These are phyloP conservation scores for Trichosporon asahii DNA, from an alignment of 1,284 basidiomycete genomes.

Conservation along the genomic window DNA sequence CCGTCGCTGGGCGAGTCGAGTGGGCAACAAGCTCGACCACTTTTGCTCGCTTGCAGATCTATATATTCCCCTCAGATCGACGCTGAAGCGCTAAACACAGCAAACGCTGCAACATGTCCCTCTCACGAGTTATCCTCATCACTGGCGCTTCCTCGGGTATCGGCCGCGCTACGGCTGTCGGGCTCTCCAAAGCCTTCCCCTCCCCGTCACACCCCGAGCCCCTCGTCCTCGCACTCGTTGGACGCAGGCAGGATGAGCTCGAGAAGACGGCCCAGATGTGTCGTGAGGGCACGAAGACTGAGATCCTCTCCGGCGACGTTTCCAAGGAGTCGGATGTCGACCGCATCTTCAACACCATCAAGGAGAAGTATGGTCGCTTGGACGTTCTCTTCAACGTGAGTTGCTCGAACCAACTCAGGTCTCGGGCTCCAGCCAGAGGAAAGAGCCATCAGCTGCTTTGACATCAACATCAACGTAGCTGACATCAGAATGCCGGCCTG, in stretches of 20 bases:
- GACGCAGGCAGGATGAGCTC: constrained; percentile 60
- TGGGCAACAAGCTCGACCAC: background rate
- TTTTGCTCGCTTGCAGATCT: background rate
- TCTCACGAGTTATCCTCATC: constrained; percentile 42
- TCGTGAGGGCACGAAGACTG: constrained; percentile 50
- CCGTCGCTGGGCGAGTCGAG: background rate
- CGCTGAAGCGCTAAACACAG: background rate
- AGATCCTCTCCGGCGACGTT: constrained; percentile 60
- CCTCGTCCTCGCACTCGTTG: constrained; percentile 59
- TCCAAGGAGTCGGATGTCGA: constrained; percentile 37
- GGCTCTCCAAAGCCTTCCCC: constrained; percentile 55
- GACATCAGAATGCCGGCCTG: constrained; percentile 57
- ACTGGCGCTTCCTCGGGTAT: constrained; percentile 55
- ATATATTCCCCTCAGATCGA: background rate
- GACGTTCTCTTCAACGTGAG: constrained; percentile 75
- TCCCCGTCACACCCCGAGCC: constrained; percentile 55
- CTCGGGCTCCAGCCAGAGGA: too few species aligned
- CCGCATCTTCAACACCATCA: constrained; percentile 59
- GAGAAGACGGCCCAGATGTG: constrained; percentile 56
- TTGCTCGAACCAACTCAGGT: too few species aligned
- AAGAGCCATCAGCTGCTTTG: too few species aligned
- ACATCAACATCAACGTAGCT: too few species aligned
- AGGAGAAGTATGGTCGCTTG: constrained; percentile 62
- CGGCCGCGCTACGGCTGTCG: constrained; percentile 56
- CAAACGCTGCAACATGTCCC: constrained; percentile 5